A percentile compares a stretch with the other conserved stretches of the same genome.
Conservation (phyloP, 305 asterid genomes). For the Fraxinus sp. region DNA sequence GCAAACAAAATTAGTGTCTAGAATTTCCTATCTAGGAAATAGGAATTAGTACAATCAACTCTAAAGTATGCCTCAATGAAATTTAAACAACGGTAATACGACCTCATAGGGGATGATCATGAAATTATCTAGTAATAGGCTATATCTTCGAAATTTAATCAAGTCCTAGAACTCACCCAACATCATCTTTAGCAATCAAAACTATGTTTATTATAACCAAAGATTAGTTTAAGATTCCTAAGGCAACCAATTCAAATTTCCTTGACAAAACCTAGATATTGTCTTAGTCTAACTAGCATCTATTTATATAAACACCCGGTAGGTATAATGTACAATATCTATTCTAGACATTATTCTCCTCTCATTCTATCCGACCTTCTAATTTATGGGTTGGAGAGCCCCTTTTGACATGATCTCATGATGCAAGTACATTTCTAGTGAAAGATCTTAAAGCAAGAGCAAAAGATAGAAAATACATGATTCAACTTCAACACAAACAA, state of each 20-base stretch:
- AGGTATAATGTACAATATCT: not conserved
- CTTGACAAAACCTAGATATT: not conserved
- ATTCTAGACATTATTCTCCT: not conserved
- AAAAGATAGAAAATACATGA: not conserved
- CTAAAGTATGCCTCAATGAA: not conserved
- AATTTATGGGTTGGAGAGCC: not conserved
- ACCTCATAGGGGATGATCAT: not conserved
- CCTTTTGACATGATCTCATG: not conserved
- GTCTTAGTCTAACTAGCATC: not conserved
- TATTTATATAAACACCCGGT: not conserved
- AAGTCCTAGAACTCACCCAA: not conserved
- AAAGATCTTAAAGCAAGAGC: not conserved
- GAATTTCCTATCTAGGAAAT: not conserved
- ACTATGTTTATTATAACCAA: not conserved
- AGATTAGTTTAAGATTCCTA: not conserved
- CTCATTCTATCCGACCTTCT: not conserved
- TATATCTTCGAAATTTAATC: not conserved
- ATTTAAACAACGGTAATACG: not conserved
- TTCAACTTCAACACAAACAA: not conserved
- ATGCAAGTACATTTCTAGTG: not conserved
- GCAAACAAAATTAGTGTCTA: not conserved
- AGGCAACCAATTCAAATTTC: not conserved
- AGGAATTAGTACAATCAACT: not conserved
- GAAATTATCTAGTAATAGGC: not conserved
- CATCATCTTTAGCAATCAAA: not conserved